Percentiles rank a stretch among this genome's conserved stretches.
These are phyloP conservation scores for Trametes meyenii DNA, from an alignment of 768 basidiomycete genomes.

Conservation along the genomic window DNA sequence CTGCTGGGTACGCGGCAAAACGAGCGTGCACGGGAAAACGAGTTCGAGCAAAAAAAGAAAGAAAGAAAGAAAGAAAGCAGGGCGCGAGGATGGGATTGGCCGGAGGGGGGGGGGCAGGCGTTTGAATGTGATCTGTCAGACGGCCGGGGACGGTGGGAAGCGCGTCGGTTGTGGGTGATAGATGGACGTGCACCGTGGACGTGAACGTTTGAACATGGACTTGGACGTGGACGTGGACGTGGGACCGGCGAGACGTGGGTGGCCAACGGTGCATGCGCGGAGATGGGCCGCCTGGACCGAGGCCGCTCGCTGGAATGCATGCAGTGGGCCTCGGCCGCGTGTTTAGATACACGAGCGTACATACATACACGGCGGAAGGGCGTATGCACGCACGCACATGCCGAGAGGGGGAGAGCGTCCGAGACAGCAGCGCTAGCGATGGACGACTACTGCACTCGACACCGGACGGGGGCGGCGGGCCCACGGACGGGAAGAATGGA, in stretches of 20 bases:
- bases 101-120: background rate
- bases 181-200: constrained; percentile 10
- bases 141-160: background rate
- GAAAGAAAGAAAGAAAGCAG: background rate
- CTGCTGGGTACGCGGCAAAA: background rate
- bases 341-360: too few relatives aligned
- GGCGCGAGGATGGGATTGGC: background rate
- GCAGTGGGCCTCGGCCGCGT: background rate
- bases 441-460: too few relatives aligned
- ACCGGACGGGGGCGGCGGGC: background rate
- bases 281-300: background rate
- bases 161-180: constrained; percentile 16
- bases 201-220: background rate
- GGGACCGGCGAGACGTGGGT: background rate
- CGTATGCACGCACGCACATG: background rate
- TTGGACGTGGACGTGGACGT: background rate
- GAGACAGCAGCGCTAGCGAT: background rate
- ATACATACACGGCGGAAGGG: background rate
- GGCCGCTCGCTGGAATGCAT: too few relatives aligned
- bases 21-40: background rate
- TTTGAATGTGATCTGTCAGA: constrained; percentile 11
- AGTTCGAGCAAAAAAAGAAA: background rate
- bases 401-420: background rate
- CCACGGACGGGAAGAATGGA: background rate
- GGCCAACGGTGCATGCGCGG: background rate